Evolutionary conservation across 257 asterid genomes (phyloP).

Genomic region (Primulina tabacum): DNA sequence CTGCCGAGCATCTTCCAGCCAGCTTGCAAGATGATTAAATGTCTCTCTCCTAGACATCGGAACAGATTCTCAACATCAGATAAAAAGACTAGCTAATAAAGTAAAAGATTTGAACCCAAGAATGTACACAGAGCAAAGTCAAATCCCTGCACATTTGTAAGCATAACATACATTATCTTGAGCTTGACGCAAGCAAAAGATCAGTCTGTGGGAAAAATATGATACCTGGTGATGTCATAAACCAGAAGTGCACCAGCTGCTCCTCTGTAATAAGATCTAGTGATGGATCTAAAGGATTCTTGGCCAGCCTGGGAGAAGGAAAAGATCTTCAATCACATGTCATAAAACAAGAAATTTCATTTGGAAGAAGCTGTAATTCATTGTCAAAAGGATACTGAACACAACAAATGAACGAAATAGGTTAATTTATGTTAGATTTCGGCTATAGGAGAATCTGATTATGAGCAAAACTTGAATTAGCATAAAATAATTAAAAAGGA

Average conservation of each 20-base stretch:
- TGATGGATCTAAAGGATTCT: constrained; percentile 63
- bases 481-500: neutral
- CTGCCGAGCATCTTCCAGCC: constrained; percentile 86
- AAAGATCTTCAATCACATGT: neutral
- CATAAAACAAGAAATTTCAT: neutral
- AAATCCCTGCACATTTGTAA: neutral
- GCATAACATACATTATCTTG: neutral
- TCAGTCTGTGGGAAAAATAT: neutral
- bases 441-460: neutral
- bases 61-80: constrained; percentile 6
- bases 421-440: neutral
- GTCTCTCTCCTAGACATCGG: constrained; percentile 57
- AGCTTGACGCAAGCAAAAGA: neutral
- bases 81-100: constrained; percentile 2
- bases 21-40: constrained; percentile 73
- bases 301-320: constrained; percentile 54
- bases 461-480: neutral
- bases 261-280: constrained; percentile 66
- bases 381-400: neutral
- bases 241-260: constrained; percentile 75
- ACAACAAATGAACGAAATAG: neutral
- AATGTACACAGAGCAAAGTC: neutral
- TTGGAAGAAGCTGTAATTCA: constrained; percentile 4
- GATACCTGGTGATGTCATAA: constrained; percentile 56
- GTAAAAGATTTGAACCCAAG: constrained; percentile 6